A percentile compares a stretch with the other conserved stretches of the same genome.
Evolutionary conservation across 257 asterid genomes (phyloP).

Genomic region (Linderniella brevidens): DNA sequence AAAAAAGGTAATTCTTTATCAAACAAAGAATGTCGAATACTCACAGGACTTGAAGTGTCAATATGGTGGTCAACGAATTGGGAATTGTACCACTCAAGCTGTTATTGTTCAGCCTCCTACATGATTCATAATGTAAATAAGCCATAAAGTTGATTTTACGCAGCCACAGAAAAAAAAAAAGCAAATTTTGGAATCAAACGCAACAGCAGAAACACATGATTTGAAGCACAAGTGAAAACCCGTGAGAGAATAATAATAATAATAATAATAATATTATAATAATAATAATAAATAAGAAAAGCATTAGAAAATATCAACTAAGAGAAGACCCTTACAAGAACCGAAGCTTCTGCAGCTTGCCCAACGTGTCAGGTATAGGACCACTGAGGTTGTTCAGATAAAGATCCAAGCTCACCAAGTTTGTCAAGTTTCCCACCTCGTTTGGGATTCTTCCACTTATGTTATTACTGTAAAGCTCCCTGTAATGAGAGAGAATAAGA

Average conservation of each 20-base stretch:
- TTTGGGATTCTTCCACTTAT: constrained; percentile 67
- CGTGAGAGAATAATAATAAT: not conserved
- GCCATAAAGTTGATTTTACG: too few species aligned
- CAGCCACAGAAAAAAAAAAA: constrained; percentile 1
- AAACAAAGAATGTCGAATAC: constrained; percentile 9
- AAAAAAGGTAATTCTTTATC: not conserved
- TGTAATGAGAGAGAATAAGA: not conserved
- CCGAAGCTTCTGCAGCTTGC: constrained; percentile 56
- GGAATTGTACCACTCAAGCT: constrained; percentile 69
- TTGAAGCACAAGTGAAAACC: constrained; percentile 5
- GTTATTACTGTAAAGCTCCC: constrained; percentile 22
- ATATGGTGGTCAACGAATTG: constrained; percentile 33
- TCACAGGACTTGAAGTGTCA: constrained; percentile 93
- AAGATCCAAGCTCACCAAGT: constrained; percentile 97
- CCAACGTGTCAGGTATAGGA: constrained; percentile 63
- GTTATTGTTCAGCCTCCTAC: constrained; percentile 97
- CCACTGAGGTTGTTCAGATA: constrained; percentile 62
- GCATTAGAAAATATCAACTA: constrained; percentile 1
- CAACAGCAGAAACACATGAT: not conserved
- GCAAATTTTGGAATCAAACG: constrained; percentile 9
- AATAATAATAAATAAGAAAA: constrained; percentile 1
- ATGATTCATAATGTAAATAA: constrained; percentile 3
- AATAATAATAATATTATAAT: constrained; percentile 3
- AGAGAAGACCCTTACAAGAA: constrained; percentile 52
- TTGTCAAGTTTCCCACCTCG: constrained; percentile 86